These are phyloP conservation scores for Pythium dissimile DNA, from an alignment of 352 stramenopile species.

Conservation along the genomic window DNA sequence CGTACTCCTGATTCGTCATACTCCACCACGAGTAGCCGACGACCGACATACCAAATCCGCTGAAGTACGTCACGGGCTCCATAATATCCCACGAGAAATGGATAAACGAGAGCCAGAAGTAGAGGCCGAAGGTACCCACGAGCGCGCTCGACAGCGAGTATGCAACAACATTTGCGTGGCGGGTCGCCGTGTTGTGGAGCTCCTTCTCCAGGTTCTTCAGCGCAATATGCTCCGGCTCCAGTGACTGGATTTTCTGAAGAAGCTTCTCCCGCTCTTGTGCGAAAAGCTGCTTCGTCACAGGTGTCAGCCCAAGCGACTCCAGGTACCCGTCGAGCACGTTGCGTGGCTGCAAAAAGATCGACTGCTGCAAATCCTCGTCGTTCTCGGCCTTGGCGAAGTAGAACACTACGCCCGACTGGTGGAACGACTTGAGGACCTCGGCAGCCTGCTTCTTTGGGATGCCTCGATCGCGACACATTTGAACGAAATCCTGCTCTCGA, in stretches of 20 bases:
- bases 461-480: conserved; percentile 63
- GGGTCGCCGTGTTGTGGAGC: conserved; percentile 53
- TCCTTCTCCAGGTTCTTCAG: conserved; percentile 61
- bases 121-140: conserved; percentile 74
- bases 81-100: conserved; percentile 91
- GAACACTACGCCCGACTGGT: conserved; percentile 74
- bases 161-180: conserved; percentile 54
- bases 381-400: conserved; percentile 68
- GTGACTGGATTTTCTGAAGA: conserved; percentile 57
- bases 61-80: conserved; percentile 89
- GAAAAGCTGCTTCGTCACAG: conserved; percentile 68
- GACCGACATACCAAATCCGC: conserved; percentile 74
- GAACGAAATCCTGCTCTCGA: conserved; percentile 50
- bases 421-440: conserved; percentile 72
- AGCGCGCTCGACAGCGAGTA: conserved; percentile 58
- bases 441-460: conserved; percentile 83
- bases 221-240: conserved; percentile 68
- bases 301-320: conserved; percentile 68
- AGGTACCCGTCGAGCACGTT: conserved; percentile 80
- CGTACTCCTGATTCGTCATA: conserved; percentile 82
- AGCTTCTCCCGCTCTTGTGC: conserved; percentile 55
- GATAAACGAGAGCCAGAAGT: conserved; percentile 88
- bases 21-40: conserved; percentile 84
- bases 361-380: conserved; percentile 68
- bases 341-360: conserved; percentile 77